These are phyloP conservation scores for Prototheca wickerhamii DNA, from an alignment of 163 green algal species.

Conservation along the genomic window DNA sequence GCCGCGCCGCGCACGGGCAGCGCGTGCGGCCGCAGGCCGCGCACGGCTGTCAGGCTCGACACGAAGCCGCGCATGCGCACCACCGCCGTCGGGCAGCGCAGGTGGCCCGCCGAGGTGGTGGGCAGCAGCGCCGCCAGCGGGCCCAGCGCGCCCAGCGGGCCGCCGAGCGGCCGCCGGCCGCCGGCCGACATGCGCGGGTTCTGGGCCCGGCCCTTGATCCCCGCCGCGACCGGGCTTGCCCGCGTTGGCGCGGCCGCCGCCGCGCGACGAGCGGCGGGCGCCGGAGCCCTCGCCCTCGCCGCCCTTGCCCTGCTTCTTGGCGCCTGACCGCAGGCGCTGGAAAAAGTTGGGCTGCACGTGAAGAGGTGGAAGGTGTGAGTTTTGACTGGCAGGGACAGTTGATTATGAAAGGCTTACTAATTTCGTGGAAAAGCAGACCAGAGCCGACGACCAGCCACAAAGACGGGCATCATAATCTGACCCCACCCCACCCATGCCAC, in stretches of 20 bases:
- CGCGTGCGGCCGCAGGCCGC: constrained; percentile 20
- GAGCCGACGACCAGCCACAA: too few relatives aligned
- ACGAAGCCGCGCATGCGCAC: constrained; percentile 68
- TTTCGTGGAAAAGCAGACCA: too few relatives aligned
- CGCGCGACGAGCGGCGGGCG: not conserved
- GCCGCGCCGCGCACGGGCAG: constrained; percentile 15
- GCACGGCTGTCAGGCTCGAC: constrained; percentile 54
- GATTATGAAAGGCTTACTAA: too few relatives aligned
- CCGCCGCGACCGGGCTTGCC: too few relatives aligned
- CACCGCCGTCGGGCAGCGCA: constrained; percentile 69
- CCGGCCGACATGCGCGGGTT: not conserved
- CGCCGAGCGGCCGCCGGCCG: constrained; percentile 19
- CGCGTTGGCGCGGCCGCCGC: not conserved
- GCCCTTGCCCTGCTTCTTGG: not conserved
- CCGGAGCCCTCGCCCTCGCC: not conserved
- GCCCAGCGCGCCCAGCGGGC: constrained; percentile 47
- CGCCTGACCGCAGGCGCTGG: not conserved
- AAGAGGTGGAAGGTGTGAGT: not conserved
- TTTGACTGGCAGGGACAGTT: too few relatives aligned
- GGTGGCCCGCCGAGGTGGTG: constrained; percentile 44
- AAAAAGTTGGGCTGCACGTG: not conserved
- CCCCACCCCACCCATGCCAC: not conserved
- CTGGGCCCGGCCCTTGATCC: not conserved
- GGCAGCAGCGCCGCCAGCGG: constrained; percentile 52
- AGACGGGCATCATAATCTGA: too few relatives aligned